Conservation (phyloP, 2,329 filamentous ascomycete genomes). For the Zasmidium citrigriseum region DNA sequence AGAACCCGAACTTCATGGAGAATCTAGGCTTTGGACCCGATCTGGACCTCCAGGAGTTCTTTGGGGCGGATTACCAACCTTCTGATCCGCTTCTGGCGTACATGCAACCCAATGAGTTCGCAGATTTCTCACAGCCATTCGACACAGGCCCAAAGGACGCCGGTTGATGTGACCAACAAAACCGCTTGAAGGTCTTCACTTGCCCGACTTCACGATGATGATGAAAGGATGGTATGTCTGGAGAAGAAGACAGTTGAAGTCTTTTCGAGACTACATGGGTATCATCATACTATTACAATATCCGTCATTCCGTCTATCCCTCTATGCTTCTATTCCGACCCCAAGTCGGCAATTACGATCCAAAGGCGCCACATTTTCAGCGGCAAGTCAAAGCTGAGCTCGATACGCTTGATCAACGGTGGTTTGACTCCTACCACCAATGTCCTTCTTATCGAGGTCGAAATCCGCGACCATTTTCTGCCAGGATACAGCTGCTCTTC, state of each 20-base stretch:
- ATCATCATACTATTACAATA: conserved; percentile 11
- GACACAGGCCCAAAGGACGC: conserved; percentile 7
- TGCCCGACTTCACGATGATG: too few species aligned
- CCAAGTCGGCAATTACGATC: background rate
- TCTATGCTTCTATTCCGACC: conserved; percentile 7
- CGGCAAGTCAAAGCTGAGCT: conserved; percentile 20
- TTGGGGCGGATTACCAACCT: conserved; percentile 44
- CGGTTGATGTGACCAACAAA: conserved; percentile 5
- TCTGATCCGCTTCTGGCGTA: conserved; percentile 43
- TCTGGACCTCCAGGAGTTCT: conserved; percentile 58
- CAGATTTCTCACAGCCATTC: conserved; percentile 5
- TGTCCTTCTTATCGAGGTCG: conserved; percentile 10
- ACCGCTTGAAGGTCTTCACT: too few species aligned
- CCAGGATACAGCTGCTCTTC: conserved; percentile 55
- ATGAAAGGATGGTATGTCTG: too few species aligned
- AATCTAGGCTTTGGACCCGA: conserved; percentile 67
- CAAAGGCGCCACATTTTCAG: background rate
- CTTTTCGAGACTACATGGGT: conserved; percentile 6
- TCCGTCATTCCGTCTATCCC: background rate
- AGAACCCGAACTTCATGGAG: conserved; percentile 65
- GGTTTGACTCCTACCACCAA: background rate
- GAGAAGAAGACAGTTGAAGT: too few species aligned
- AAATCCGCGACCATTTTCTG: conserved; percentile 47
- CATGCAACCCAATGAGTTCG: conserved; percentile 30
- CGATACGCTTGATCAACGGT: conserved; percentile 16